Conservation (phyloP, 2,329 filamentous ascomycete genomes). For the Stachybotrys chartarum region DNA sequence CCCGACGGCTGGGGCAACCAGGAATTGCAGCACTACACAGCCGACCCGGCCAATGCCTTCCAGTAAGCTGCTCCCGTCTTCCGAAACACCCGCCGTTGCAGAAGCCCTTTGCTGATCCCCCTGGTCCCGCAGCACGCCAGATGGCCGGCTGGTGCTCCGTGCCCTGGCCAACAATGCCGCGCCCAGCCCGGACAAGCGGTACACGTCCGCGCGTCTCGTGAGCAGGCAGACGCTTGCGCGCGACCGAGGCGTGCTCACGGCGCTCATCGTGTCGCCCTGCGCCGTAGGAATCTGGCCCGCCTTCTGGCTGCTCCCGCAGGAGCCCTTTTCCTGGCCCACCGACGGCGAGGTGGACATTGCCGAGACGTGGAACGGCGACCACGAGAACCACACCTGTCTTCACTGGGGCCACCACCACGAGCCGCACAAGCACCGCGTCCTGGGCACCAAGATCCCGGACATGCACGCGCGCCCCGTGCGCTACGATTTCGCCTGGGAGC, state of each 20-base stretch:
- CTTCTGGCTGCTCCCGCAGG: conserved; percentile 51
- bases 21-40: conserved; percentile 51
- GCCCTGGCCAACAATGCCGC: conserved; percentile 33
- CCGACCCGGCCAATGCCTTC: conserved; percentile 42
- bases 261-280: conserved; percentile 42
- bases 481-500: conserved; percentile 51
- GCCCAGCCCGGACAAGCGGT: conserved; percentile 31
- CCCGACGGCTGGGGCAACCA: conserved; percentile 57
- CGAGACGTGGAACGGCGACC: conserved; percentile 54
- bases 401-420: conserved; percentile 54
- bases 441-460: conserved; percentile 41
- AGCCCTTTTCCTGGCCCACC: conserved; percentile 51
- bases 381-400: conserved; percentile 47
- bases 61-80: conserved; percentile 25
- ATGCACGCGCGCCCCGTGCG: conserved; percentile 39
- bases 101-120: background rate
- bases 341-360: conserved; percentile 56
- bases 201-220: conserved; percentile 49
- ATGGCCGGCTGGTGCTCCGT: conserved; percentile 44
- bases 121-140: conserved; percentile 28
- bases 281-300: conserved; percentile 54
- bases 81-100: background rate
- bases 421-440: conserved; percentile 47
- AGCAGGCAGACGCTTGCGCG: conserved; percentile 42
- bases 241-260: conserved; percentile 44